phyloP scores from a whole-genome alignment of 495 filamentous ascomycete species.

The Pyrenula massariospora region DNA sequence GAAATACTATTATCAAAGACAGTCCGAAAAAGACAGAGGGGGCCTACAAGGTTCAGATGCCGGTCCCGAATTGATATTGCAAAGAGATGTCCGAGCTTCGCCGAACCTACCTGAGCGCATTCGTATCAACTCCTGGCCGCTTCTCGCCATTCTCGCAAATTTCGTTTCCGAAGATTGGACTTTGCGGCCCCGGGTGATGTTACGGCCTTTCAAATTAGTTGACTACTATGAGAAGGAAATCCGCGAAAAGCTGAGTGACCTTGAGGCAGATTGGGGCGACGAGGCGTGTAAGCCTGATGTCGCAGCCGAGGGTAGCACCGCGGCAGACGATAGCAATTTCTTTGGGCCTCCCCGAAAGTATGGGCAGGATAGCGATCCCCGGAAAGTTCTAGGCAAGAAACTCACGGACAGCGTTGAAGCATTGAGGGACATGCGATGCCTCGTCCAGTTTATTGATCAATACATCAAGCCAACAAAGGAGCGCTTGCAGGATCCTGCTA shows the following conservation, averaged over 20 bases:
- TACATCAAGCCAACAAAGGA: constrained; percentile 10
- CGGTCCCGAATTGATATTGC: not conserved
- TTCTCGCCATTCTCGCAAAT: not conserved
- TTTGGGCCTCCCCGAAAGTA: not conserved
- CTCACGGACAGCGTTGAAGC: constrained; percentile 5
- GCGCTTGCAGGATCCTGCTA: constrained; percentile 4
- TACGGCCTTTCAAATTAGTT: constrained; percentile 4
- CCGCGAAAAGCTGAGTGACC: not conserved
- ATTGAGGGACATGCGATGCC: constrained; percentile 12
- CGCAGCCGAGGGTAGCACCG: not conserved
- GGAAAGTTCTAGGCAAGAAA: not conserved
- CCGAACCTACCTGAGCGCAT: constrained; percentile 2
- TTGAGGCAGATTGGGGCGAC: not conserved
- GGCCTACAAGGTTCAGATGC: not conserved
- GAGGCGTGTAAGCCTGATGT: not conserved
- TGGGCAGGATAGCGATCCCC: not conserved
- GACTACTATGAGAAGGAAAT: constrained; percentile 1
- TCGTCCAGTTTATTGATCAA: constrained; percentile 17
- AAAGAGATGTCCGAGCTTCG: not conserved
- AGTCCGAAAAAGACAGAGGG: not conserved
- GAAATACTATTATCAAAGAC: constrained; percentile 1
- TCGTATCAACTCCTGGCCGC: constrained; percentile 2
- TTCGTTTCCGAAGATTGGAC: not conserved
- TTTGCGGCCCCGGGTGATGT: not conserved
- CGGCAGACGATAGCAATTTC: not conserved